Evolutionary conservation across 2,329 filamentous ascomycete genomes (phyloP), one percentile per base, ranked within the genome.

Genomic region (Ophiostoma novo-ulmi): DNA sequence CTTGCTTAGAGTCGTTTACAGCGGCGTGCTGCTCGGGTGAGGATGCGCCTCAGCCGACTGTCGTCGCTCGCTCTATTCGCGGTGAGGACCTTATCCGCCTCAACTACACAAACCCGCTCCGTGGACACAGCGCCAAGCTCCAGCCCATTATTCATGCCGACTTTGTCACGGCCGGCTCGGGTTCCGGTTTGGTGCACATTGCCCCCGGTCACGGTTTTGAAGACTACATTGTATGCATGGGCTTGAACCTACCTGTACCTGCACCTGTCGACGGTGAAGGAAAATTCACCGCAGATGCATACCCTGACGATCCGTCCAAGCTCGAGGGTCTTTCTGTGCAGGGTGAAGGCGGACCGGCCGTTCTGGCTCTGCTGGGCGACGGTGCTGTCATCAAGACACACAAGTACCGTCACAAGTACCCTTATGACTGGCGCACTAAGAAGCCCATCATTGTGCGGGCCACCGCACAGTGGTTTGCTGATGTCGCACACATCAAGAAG

Each of bases 381-480:
- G 82, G 14, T 26, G 22, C 88, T 72, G 85, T 98, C 3, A 81
- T 97, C 58, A 84, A 85, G 55, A 86, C 85, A 4, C 90, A 96
- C 75, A 84, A 84, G 71, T 90, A 94, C 77, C 85, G 85, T 69
- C 95, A 99, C 83, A 98, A 97, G 79, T 98, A 98, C 78, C 95
- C 95, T 0, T 97, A 98, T 75, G 95, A 99, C 80, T 99, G 95
- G 95, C 87, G 95, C 70, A 97, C 94, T 0, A 99, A 98, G 80
- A 85, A 91, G 75, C 95, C 95, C 0, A 89, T 99, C 68, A 93
- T 99, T 72, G 88, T 96, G 44, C 84, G 95, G 74, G 94, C 95
- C 3, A 99, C 96, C 0, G 92, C 94, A 52, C 95, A 99, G 80
- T 99, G 95, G 95, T 99, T 99, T 77, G 93, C 95, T 13, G 92